Conservation (phyloP, 1,284 basidiomycete genomes). For the Ceratobasidium sp. region DNA sequence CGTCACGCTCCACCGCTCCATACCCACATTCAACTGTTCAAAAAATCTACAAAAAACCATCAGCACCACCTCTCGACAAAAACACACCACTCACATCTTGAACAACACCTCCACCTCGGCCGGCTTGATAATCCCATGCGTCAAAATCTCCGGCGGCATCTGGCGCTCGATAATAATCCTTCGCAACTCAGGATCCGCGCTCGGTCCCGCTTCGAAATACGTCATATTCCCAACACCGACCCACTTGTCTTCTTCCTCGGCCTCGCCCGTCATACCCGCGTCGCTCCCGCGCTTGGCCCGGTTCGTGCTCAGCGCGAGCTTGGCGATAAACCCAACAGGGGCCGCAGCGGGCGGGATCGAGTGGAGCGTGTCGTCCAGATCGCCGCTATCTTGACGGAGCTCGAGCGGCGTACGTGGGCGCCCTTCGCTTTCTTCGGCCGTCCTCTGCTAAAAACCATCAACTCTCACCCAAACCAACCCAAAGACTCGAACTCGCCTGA, state of each 20-base stretch:
- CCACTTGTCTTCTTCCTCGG: conserved; percentile 61
- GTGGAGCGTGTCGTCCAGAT: conserved; percentile 56
- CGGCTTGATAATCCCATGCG: conserved; percentile 81
- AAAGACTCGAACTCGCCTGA: neutral
- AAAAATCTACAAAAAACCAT: conserved; percentile 70
- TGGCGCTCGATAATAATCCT: conserved; percentile 81
- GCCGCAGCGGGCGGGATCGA: conserved; percentile 73
- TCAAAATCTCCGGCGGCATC: conserved; percentile 82
- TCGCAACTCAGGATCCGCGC: conserved; percentile 72
- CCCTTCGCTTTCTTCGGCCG: neutral
- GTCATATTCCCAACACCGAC: conserved; percentile 79
- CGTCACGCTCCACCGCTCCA: neutral
- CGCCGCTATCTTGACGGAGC: conserved; percentile 27
- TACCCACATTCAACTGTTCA: conserved; percentile 71
- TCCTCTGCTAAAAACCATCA: neutral
- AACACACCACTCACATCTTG: conserved; percentile 69
- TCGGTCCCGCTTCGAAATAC: conserved; percentile 76
- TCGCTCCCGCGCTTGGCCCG: conserved; percentile 53
- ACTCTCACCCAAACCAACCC: neutral
- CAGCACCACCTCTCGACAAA: conserved; percentile 23
- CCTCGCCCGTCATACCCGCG: conserved; percentile 59
- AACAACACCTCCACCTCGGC: conserved; percentile 85
- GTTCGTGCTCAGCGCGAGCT: conserved; percentile 68
- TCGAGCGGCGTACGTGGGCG: conserved; percentile 25
- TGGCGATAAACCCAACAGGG: conserved; percentile 77